Evolutionary conservation across 2,329 filamentous ascomycete genomes (phyloP).

Genomic region (Ophiostoma pallidulum): DNA sequence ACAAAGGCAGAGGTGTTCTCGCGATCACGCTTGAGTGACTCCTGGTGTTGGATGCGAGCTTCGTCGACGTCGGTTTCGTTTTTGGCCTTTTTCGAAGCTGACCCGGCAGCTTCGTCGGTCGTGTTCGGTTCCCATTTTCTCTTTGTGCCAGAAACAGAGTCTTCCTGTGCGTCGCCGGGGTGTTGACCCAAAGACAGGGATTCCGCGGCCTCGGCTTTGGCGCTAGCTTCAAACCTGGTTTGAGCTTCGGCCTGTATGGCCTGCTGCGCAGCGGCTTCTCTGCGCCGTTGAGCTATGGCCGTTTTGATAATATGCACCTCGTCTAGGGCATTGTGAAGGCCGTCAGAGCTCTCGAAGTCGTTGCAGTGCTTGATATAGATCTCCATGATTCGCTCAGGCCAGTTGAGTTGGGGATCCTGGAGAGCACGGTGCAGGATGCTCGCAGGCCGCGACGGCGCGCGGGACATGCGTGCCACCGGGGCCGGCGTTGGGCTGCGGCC

Average conservation of each 20-base stretch:
- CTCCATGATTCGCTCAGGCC: conserved; percentile 66
- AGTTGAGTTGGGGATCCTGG: conserved; percentile 54
- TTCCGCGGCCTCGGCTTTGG: not conserved
- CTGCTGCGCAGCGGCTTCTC: conserved; percentile 35
- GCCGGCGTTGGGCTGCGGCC: conserved; percentile 43
- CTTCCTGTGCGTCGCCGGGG: conserved; percentile 22
- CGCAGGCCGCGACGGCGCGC: conserved; percentile 65
- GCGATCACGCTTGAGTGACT: conserved; percentile 64
- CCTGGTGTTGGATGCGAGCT: conserved; percentile 19
- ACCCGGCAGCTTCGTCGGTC: conserved; percentile 39
- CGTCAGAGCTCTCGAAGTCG: conserved; percentile 73
- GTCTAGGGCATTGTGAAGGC: conserved; percentile 64
- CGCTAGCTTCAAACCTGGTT: no score
- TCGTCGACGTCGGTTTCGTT: conserved; percentile 29
- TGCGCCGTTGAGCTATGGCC: conserved; percentile 52
- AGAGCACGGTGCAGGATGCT: conserved; percentile 65
- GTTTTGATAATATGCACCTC: conserved; percentile 61
- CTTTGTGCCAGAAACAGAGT: conserved; percentile 45
- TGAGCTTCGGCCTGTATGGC: conserved; percentile 29
- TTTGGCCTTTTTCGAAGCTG: conserved; percentile 58
- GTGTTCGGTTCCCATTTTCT: conserved; percentile 60
- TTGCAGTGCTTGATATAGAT: conserved; percentile 74
- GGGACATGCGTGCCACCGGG: conserved; percentile 34
- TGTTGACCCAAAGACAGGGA: conserved; percentile 9
- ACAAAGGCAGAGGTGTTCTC: conserved; percentile 84